Percentiles rank a stretch among this genome's conserved stretches.
Evolutionary conservation across 2,329 filamentous ascomycete genomes (phyloP).

Genomic region (Aspergillus viridinutans): DNA sequence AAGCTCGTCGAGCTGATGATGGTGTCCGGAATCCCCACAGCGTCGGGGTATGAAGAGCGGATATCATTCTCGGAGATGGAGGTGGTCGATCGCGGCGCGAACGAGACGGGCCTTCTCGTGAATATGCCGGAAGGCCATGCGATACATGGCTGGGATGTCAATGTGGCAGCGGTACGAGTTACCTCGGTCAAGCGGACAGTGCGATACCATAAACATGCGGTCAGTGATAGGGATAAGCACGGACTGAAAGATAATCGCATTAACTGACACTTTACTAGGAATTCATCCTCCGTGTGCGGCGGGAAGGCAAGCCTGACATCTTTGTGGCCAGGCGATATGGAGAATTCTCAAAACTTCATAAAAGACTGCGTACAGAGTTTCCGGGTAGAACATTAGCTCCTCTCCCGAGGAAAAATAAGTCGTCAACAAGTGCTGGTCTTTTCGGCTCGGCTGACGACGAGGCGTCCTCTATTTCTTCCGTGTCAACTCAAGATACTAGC

Average conservation of each 20-base stretch:
- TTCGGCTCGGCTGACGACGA: conserved; percentile 63
- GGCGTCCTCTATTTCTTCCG: conserved; percentile 74
- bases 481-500: conserved; percentile 63
- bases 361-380: conserved; percentile 73
- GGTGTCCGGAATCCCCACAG: conserved; percentile 93
- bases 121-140: conserved; percentile 87
- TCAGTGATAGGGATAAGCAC: conserved; percentile 42
- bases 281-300: conserved; percentile 83
- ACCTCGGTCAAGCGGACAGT: conserved; percentile 80
- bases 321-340: conserved; percentile 84
- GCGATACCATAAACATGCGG: conserved; percentile 85
- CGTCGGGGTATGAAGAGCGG: conserved; percentile 94
- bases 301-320: conserved; percentile 67
- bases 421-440: conserved; percentile 60
- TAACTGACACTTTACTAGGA: conserved; percentile 52
- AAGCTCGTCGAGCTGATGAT: conserved; percentile 99
- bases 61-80: conserved; percentile 97
- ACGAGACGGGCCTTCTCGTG: conserved; percentile 81
- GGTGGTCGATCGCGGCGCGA: conserved; percentile 87
- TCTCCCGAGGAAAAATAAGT: conserved; percentile 88
- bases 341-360: conserved; percentile 78
- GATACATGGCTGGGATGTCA: conserved; percentile 95
- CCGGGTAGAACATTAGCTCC: conserved; percentile 86
- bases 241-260: background rate
- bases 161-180: conserved; percentile 83